Conservation (phyloP, 768 basidiomycete genomes). For the Megacollybia marginata region DNA sequence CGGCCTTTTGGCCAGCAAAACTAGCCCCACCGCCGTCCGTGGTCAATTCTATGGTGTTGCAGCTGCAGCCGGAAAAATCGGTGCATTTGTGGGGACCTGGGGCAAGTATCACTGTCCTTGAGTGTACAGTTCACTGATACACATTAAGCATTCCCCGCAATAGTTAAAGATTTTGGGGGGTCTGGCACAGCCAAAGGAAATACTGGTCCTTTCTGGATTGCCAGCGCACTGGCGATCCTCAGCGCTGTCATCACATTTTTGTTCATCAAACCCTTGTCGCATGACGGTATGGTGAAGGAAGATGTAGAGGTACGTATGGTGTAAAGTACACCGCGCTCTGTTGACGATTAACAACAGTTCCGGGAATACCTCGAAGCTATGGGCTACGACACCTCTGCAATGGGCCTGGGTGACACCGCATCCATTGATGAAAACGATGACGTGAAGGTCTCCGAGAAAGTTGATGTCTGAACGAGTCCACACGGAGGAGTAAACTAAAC, state of each 20-base stretch:
- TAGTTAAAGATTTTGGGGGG: slow-evolving; percentile 68
- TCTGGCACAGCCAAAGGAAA: slow-evolving; percentile 44
- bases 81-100: slow-evolving; percentile 81
- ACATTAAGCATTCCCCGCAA: slow-evolving; percentile 46
- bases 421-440: slow-evolving; percentile 1
- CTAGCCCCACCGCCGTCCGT: slow-evolving; percentile 77
- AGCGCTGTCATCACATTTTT: slow-evolving; percentile 68
- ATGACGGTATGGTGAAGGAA: slow-evolving; percentile 76
- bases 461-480: not conserved
- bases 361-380: slow-evolving; percentile 71
- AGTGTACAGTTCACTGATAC: slow-evolving; percentile 14
- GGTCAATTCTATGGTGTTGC: slow-evolving; percentile 84
- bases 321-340: not conserved
- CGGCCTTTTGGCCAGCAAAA: slow-evolving; percentile 81
- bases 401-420: not conserved
- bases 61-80: slow-evolving; percentile 80
- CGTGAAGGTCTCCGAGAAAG: slow-evolving; percentile 1
- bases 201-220: slow-evolving; percentile 86
- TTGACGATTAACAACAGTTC: slow-evolving; percentile 39
- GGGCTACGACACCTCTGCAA: slow-evolving; percentile 1
- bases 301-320: slow-evolving; percentile 47
- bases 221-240: slow-evolving; percentile 71
- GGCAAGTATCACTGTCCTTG: slow-evolving; percentile 30
- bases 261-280: slow-evolving; percentile 65
- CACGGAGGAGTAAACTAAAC: too few species aligned